Evolutionary conservation across 495 filamentous ascomycete genomes (phyloP), one percentile per base, ranked within the genome.

Genomic region (Eremomyces bilateralis): DNA sequence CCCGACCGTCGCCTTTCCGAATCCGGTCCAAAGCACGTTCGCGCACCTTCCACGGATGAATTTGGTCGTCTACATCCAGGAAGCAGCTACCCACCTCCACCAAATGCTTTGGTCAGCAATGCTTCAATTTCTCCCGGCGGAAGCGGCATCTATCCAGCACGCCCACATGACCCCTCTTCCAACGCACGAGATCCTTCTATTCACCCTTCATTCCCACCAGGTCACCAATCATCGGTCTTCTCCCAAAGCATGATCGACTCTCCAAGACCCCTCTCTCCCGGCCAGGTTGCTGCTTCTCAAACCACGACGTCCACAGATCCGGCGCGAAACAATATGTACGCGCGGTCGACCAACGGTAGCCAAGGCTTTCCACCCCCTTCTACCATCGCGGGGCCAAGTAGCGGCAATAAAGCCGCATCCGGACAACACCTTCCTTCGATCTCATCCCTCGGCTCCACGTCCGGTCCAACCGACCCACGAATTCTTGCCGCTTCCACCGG

Each of bases 241-340:
- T 62, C 72, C 12, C 71, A 79, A 38, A 62, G 64, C 37, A 77
- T 90, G 64, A 83, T 75, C 3, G 83, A 92, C 48, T 85, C 76
- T 42, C 80, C 82, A 0, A 85, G 79, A 48, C 79, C 83, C 3
- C 59, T 92, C 21, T 91, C 81, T 21, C 83, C 83, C 3, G 70
- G 67, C 43, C 68, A 67, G 62, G 49, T 22, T 40, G 50, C 4
- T 20, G 8, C 16, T 34, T 31, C 15, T 8, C 36, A 15, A n/a
- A n/a, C n/a, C n/a, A n/a, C n/a, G n/a, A n/a, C n/a, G n/a, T n/a
- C n/a, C n/a, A n/a, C n/a, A 27, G 29, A 4, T 21, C 20, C 18
- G 10, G 28, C 12, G 33, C 24, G 19, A 6, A n/a, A 13, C n/a
- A 29, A 18, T 33, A 37, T 8, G 21, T 41, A 1, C 37, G 25